A percentile compares a stretch with the other conserved stretches of the same genome.
Evolutionary conservation across 2,329 filamentous ascomycete genomes (phyloP).

Genomic region (Claviceps sp.): DNA sequence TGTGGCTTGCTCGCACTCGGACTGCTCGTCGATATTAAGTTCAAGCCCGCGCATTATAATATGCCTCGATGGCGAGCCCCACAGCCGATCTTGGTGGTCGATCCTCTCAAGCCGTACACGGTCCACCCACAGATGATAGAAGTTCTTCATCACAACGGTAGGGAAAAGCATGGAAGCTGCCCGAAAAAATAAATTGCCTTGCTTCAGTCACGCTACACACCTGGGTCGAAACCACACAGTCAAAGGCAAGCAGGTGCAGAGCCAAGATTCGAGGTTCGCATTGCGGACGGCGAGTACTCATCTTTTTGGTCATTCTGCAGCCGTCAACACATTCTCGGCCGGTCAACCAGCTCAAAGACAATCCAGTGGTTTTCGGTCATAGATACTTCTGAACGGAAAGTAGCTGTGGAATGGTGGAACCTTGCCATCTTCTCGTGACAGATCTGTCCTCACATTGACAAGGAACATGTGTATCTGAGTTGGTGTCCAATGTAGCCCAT

Average conservation of each 20-base stretch:
- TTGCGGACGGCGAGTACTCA: too few species aligned
- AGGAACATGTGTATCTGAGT: conserved; percentile 31
- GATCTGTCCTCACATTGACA: conserved; percentile 24
- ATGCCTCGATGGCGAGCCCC: too few species aligned
- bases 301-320: neutral
- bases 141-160: too few species aligned
- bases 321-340: neutral
- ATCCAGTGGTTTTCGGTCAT: conserved; percentile 23
- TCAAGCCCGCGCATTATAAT: neutral
- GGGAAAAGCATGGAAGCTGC: too few species aligned
- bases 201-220: too few species aligned
- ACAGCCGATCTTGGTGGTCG: too few species aligned
- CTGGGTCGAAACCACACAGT: neutral
- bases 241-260: neutral
- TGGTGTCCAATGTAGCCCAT: conserved; percentile 26
- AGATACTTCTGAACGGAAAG: conserved; percentile 26
- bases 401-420: conserved; percentile 25
- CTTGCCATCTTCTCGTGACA: conserved; percentile 21
- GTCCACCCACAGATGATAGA: too few species aligned
- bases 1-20: neutral
- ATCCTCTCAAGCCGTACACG: too few species aligned
- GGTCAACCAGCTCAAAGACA: neutral
- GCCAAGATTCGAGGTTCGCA: neutral
- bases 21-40: neutral
- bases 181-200: too few species aligned